Base-by-base conservation (phyloP, 306 rosid species). In the Cajanus cajan region DNA sequence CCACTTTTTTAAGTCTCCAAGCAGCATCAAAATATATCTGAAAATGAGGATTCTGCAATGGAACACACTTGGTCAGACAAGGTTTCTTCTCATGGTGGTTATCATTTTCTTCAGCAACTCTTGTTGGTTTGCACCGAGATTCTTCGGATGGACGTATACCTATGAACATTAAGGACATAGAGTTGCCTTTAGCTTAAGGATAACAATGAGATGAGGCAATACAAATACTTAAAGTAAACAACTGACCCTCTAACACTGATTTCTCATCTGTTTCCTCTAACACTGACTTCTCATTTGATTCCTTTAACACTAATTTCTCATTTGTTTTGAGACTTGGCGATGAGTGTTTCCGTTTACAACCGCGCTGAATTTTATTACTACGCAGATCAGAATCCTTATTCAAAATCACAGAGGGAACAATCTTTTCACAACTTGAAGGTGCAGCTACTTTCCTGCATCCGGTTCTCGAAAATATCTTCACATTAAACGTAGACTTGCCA, bases 391-490 rank as follows among this genome's bases (percentile, higher is more conserved):
- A 43, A 28, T 74, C 58, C 24, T 59, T 70, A 44, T 75, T 59
- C 71, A 33, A 61, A 21, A 16, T 44, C 79, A 61, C 5, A 59
- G 13, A 10, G 34, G 79, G 79, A 31, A n/a, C 45, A 44, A 24
- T 0, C 31, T 43, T 61, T 28, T 0, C 70, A 43, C 19, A 18
- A 11, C 4, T 33, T 8, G 69, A 28, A 63, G 69, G 28, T 36
- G 45, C 41, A 45, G 36, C 48, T 22, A 44, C 71, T 62, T 75
- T 75, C 43, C 48, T 75, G 71, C 71, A 61, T 4, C 80, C 80
- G 31, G 8, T 44, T 62, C 45, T 62, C 22, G 71, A 62, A 75
- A 75, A 75, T 45, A 75, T 75, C 80, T 75, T 75, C 33, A 75
- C 80, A 44, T 28, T 10, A 62, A 75, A 75, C 0, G 47, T 31